Conservation (phyloP, 768 basidiomycete genomes). For the Suillus lakei region DNA sequence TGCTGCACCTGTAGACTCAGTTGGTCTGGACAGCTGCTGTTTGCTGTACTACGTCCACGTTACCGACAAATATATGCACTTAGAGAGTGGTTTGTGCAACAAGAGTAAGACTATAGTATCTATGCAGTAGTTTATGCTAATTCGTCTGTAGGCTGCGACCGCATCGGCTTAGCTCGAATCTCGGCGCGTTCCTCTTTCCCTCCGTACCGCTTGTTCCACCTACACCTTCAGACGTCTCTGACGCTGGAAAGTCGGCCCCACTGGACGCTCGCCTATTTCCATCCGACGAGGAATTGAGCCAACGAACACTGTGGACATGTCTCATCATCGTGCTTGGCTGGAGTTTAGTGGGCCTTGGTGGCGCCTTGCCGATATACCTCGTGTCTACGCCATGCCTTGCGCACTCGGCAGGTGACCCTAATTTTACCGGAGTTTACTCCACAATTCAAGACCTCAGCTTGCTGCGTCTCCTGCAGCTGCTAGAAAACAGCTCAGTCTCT, state of each 20-base stretch:
- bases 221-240: slow-evolving; percentile 58
- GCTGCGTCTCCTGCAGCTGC: slow-evolving; percentile 68
- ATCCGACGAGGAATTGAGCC: slow-evolving; percentile 74
- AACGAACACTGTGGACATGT: slow-evolving; percentile 71
- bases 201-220: slow-evolving; percentile 67
- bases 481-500: slow-evolving; percentile 50
- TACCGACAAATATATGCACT: slow-evolving; percentile 74
- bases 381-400: slow-evolving; percentile 72
- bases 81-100: slow-evolving; percentile 79
- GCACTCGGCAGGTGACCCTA: slow-evolving; percentile 46
- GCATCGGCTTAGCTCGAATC: slow-evolving; percentile 56
- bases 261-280: slow-evolving; percentile 65
- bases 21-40: slow-evolving; percentile 52
- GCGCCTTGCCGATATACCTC: slow-evolving; percentile 74
- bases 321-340: slow-evolving; percentile 68
- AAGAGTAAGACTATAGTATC: slow-evolving; percentile 52
- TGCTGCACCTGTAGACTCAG: slow-evolving; percentile 1
- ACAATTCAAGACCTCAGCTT: slow-evolving; percentile 77
- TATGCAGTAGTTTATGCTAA: slow-evolving; percentile 15
- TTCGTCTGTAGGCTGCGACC: slow-evolving; percentile 59
- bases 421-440: slow-evolving; percentile 64
- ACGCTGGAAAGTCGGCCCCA: slow-evolving; percentile 53
- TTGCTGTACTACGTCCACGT: slow-evolving; percentile 70
- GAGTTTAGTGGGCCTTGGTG: slow-evolving; percentile 71
- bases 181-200: slow-evolving; percentile 75